Percentiles rank a stretch among this genome's conserved stretches.
Conservation (phyloP, 108 stramenopile species). For the Mediolabrus comicus region DNA sequence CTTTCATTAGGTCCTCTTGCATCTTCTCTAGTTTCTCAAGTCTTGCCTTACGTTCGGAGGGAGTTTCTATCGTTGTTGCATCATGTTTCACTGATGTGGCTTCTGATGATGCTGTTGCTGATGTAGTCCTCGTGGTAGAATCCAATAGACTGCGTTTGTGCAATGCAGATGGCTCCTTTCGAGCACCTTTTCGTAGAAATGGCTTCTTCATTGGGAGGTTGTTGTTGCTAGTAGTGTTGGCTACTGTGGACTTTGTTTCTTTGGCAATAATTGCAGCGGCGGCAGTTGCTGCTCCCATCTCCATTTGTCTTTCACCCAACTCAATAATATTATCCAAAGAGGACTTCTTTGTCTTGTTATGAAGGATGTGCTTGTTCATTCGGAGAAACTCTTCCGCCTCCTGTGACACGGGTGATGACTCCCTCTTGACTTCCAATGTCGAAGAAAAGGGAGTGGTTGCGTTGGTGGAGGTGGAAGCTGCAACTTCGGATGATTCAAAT, state of each 20-base stretch:
- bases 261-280: neutral
- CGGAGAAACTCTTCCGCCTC: neutral
- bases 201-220: neutral
- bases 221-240: no score
- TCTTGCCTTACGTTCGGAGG: constrained; percentile 24
- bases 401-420: neutral
- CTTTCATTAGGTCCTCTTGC: constrained; percentile 33
- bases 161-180: constrained; percentile 48
- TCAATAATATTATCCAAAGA: neutral
- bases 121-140: neutral
- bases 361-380: neutral
- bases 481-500: constrained; percentile 1
- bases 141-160: constrained; percentile 9
- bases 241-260: neutral
- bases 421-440: neutral
- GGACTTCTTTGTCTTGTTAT: neutral
- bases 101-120: neutral
- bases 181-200: constrained; percentile 25
- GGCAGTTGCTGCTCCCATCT: neutral
- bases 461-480: no score
- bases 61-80: neutral
- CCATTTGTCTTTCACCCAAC: constrained; percentile 2
- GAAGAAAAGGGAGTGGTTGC: neutral
- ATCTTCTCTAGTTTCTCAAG: constrained; percentile 37
- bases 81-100: neutral